These are phyloP conservation scores for Pythium aristosporum DNA, from an alignment of 352 stramenopile species.

Conservation along the genomic window DNA sequence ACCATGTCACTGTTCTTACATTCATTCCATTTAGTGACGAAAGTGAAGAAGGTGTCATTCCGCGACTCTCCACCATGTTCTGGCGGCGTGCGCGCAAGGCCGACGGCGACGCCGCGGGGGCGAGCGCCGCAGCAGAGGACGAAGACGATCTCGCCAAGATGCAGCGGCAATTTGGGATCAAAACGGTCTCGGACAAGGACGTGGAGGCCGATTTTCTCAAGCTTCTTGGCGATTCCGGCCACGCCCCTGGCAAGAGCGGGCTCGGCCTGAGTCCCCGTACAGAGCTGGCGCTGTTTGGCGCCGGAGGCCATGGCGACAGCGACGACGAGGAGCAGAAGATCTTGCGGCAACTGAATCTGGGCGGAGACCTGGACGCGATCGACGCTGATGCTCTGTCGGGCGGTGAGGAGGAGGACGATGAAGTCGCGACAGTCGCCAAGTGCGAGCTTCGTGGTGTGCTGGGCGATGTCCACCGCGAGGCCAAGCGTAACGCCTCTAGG, in stretches of 20 bases:
- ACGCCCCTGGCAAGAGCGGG: background rate
- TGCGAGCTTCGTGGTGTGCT: slow-evolving; percentile 40
- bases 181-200: slow-evolving; percentile 61
- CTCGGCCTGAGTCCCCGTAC: slow-evolving; percentile 42
- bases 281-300: slow-evolving; percentile 45
- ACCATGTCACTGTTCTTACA: background rate
- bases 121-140: slow-evolving; percentile 12
- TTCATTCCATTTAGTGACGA: background rate
- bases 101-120: slow-evolving; percentile 12
- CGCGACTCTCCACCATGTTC: slow-evolving; percentile 38
- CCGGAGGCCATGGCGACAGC: slow-evolving; percentile 10
- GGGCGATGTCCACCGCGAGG: slow-evolving; percentile 34
- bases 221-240: slow-evolving; percentile 37
- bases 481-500: slow-evolving; percentile 11
- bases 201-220: slow-evolving; percentile 63
- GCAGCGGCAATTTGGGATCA: slow-evolving; percentile 79
- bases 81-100: slow-evolving; percentile 49
- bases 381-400: slow-evolving; percentile 32
- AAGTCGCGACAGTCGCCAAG: slow-evolving; percentile 27
- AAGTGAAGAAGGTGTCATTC: background rate
- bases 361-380: slow-evolving; percentile 23
- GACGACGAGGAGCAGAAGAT: slow-evolving; percentile 65
- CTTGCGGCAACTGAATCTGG: slow-evolving; percentile 47
- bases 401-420: slow-evolving; percentile 22
- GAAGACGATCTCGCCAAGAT: slow-evolving; percentile 56